Evolutionary conservation across 129 eudicot species (phyloP).

Genomic region (Chrysanthemum lavandulifolium): DNA sequence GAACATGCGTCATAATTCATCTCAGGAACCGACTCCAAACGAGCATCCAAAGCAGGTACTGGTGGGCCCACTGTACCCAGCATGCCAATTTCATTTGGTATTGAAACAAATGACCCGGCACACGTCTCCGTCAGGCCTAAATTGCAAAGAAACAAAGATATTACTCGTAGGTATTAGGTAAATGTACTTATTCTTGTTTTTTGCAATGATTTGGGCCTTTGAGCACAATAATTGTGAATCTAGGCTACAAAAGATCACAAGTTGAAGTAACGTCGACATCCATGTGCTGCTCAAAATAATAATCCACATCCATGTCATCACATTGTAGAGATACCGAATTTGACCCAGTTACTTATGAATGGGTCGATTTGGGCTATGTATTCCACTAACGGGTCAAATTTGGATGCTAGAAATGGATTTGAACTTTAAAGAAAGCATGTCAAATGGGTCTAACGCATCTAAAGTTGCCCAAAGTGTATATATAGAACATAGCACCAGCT

Average conservation of each 20-base stretch:
- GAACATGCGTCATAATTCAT: constrained; percentile 84
- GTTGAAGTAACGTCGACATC: background rate
- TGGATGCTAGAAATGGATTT: background rate
- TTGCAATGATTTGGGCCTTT: constrained; percentile 9
- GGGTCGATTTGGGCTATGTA: background rate
- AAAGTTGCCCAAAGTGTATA: background rate
- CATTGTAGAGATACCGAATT: background rate
- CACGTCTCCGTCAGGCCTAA: constrained; percentile 81
- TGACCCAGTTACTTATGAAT: background rate
- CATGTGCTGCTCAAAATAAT: background rate
- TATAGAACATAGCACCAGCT: background rate
- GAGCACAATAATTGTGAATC: background rate
- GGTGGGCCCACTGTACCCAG: constrained; percentile 89
- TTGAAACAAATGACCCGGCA: constrained; percentile 73
- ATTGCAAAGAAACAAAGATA: constrained; percentile 10
- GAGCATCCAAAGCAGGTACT: constrained; percentile 63
- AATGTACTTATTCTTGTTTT: constrained; percentile 1
- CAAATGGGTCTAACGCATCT: background rate
- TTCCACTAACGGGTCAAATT: background rate
- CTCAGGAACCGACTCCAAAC: constrained; percentile 81
- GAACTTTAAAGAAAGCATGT: background rate
- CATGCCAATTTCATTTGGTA: constrained; percentile 64
- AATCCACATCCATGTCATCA: background rate
- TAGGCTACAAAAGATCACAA: background rate
- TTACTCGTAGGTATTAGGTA: background rate